Conservation (phyloP, 1,139 yeast genomes). For the Martiniozyma asiatica region DNA sequence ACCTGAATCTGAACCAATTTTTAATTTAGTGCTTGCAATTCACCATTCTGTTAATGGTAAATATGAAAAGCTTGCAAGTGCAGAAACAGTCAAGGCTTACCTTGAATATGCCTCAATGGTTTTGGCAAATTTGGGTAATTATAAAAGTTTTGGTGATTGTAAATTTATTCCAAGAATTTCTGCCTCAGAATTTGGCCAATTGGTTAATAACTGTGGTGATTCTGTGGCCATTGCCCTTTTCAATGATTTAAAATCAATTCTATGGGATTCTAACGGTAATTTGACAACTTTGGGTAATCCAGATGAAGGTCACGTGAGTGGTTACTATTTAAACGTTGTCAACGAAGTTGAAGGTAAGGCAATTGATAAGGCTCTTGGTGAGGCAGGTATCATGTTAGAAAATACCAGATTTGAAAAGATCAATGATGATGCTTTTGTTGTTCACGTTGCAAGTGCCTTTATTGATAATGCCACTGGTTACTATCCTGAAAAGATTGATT, state of each 20-base stretch:
- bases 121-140: constrained; percentile 72
- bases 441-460: constrained; percentile 51
- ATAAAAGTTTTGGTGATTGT: constrained; percentile 80
- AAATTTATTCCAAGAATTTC: constrained; percentile 64
- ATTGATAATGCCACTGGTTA: constrained; percentile 32
- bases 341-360: constrained; percentile 53
- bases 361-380: constrained; percentile 52
- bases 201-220: constrained; percentile 32
- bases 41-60: constrained; percentile 43
- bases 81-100: constrained; percentile 33
- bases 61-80: constrained; percentile 30
- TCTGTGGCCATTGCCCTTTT: constrained; percentile 29
- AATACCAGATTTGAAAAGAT: constrained; percentile 61
- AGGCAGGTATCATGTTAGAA: constrained; percentile 62
- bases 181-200: constrained; percentile 33
- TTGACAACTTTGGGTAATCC: constrained; percentile 64
- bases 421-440: constrained; percentile 32
- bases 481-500: constrained; percentile 25
- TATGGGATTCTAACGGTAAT: constrained; percentile 40
- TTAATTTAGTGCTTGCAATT: constrained; percentile 49
- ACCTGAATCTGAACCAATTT: constrained; percentile 66
- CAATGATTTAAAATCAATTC: constrained; percentile 30
- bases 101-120: constrained; percentile 76
- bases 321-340: constrained; percentile 49
- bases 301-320: constrained; percentile 59